Evolutionary conservation across 345 rosid genomes (phyloP).

Genomic region (Ceriops decandra): DNA sequence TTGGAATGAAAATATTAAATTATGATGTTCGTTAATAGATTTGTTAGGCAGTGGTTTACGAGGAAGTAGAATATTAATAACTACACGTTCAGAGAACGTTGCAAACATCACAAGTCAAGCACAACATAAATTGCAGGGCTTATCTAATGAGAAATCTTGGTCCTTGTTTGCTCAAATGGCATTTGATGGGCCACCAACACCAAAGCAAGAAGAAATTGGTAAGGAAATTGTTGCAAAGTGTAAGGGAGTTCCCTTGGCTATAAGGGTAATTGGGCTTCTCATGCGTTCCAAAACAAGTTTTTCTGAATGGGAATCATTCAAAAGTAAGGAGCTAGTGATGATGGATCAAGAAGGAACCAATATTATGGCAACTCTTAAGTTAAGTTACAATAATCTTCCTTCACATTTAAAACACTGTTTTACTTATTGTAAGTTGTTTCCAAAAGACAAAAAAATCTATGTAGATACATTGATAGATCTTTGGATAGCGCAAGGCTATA

Average conservation of each 20-base stretch:
- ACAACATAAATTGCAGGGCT: background rate
- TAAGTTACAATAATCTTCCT: slow-evolving; percentile 30
- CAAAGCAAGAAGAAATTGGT: background rate
- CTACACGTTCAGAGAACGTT: too few species aligned
- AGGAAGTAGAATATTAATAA: too few species aligned
- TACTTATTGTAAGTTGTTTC: slow-evolving; percentile 26
- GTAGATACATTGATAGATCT: slow-evolving; percentile 3
- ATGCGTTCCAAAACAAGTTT: background rate
- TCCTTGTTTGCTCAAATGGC: slow-evolving; percentile 15
- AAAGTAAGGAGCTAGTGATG: background rate
- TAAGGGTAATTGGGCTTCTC: slow-evolving; percentile 11
- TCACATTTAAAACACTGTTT: slow-evolving; percentile 30
- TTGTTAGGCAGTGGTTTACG: too few species aligned
- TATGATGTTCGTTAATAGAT: too few species aligned
- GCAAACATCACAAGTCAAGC: too few species aligned
- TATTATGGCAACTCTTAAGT: slow-evolving; percentile 14
- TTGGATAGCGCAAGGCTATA: slow-evolving; percentile 29
- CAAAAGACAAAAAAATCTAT: slow-evolving; percentile 8
- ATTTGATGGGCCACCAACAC: background rate
- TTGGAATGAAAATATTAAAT: too few species aligned
- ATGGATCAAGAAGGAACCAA: background rate
- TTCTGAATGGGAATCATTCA: slow-evolving; percentile 14
- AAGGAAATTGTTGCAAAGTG: slow-evolving; percentile 12
- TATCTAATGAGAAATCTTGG: slow-evolving; percentile 14
- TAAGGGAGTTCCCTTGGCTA: slow-evolving; percentile 16